Evolutionary conservation across 2,329 filamentous ascomycete species (phyloP), one percentile per base, ranked within the genome.

Genomic region (Aspergillus jensenii): DNA sequence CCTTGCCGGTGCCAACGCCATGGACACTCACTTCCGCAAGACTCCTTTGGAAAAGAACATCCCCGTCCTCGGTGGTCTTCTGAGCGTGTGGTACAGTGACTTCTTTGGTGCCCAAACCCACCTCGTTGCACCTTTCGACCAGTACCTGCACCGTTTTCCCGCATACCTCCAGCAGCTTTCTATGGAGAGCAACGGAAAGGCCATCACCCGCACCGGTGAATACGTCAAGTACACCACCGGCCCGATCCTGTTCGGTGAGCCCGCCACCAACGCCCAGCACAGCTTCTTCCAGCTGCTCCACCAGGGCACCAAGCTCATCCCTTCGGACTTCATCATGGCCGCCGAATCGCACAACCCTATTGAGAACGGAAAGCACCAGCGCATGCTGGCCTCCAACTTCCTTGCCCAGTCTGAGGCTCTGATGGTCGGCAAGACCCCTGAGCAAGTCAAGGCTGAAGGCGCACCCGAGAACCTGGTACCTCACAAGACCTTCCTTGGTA

Each of bases 221-320:
- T 89, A 96, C 60, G 93, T 96, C 73, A 96, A 96, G 81, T 99
- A 99, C 83, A 97, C 93, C 58, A 99, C 95, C 39, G 93, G 95
- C 49, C 87, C 95, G 55, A 93, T 99, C 74, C 82, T 99, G 63
- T 99, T 99, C 74, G 95, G 95, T 73, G 95, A 99, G 84, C 95
- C 95, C 54, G 96, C 92, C 79, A 99, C 95, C 76, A 99, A 99
- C 75, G 95, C 95, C 45, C 95, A 99, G 82, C 95, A 99, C 86
- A 98, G 95, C 61, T 99, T 99, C 88, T 99, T 96, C 89, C 95
- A 99, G 85, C 89, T 99, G 48, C 87, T 99, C 59, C 95, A 99
- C 84, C 95, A 99, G 79, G 95, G 95, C 71, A 99, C 95, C 69
- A 98, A 98, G 86, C 88, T 99, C 71, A 98, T 99, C 74, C 95